Percentiles rank a stretch among this genome's conserved stretches.
phyloP scores from a whole-genome alignment of 352 stramenopile genomes.

The Globisporangium alternatum region DNA sequence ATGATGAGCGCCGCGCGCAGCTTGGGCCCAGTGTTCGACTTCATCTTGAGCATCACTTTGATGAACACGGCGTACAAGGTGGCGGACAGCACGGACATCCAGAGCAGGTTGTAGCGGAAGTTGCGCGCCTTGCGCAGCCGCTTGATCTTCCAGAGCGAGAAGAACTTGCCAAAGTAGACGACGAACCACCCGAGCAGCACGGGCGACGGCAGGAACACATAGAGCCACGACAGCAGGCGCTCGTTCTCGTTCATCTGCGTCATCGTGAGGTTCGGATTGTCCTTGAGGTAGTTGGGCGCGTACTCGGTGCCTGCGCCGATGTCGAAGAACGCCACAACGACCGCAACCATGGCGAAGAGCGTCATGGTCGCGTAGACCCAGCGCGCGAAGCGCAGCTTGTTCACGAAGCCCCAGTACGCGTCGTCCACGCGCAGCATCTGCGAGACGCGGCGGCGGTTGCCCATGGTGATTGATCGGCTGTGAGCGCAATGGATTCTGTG shows the following conservation, averaged over 20 bases:
- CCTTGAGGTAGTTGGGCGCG: constrained; percentile 41
- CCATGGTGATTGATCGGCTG: constrained; percentile 29
- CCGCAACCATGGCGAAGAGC: constrained; percentile 75
- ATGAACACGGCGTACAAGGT: constrained; percentile 56
- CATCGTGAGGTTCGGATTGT: constrained; percentile 43
- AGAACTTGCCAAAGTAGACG: constrained; percentile 81
- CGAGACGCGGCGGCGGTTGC: constrained; percentile 53
- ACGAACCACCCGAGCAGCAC: constrained; percentile 65
- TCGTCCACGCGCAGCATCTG: constrained; percentile 75
- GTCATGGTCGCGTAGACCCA: constrained; percentile 70
- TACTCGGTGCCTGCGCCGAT: constrained; percentile 55
- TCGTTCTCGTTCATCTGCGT: constrained; percentile 69
- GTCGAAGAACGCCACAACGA: constrained; percentile 74
- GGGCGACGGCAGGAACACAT: constrained; percentile 72
- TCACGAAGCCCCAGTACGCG: constrained; percentile 75
- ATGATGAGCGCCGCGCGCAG: constrained; percentile 60
- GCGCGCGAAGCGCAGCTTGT: constrained; percentile 72
- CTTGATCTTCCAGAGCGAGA: constrained; percentile 77
- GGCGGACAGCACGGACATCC: constrained; percentile 50
- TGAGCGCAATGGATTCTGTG: not conserved
- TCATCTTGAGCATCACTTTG: constrained; percentile 56
- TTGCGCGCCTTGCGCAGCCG: constrained; percentile 69
- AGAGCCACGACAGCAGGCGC: constrained; percentile 69
- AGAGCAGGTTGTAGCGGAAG: constrained; percentile 83
- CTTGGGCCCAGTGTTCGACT: constrained; percentile 53